A percentile compares a stretch with the other conserved stretches of the same genome.
Evolutionary conservation across 2,329 filamentous ascomycete species (phyloP).

Genomic region (Ophiocordyceps unilateralis): DNA sequence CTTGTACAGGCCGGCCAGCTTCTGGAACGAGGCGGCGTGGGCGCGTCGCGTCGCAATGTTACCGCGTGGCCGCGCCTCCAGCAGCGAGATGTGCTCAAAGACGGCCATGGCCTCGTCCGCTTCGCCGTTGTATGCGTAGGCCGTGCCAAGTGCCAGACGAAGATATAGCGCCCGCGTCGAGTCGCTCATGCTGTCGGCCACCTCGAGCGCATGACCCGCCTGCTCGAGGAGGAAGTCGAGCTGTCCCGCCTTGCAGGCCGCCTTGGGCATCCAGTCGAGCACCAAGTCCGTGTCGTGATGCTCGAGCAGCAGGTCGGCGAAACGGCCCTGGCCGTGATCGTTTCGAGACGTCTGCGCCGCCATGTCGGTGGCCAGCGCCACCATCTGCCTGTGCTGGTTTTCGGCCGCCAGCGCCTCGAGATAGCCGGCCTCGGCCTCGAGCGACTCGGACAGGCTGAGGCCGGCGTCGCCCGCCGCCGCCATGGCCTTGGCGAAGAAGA

Average conservation of each 20-base stretch:
- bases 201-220: slow-evolving; percentile 14
- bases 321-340: slow-evolving; percentile 9
- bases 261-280: slow-evolving; percentile 23
- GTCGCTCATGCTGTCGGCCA: slow-evolving; percentile 17
- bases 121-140: slow-evolving; percentile 17
- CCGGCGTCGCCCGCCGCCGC: slow-evolving; percentile 9
- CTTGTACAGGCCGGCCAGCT: slow-evolving; percentile 20
- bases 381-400: slow-evolving; percentile 17
- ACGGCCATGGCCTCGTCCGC: slow-evolving; percentile 16
- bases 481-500: slow-evolving; percentile 20
- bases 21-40: slow-evolving; percentile 22
- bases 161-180: slow-evolving; percentile 20
- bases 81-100: slow-evolving; percentile 18
- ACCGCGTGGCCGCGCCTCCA: slow-evolving; percentile 20
- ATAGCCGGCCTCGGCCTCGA: slow-evolving; percentile 20
- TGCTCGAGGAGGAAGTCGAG: slow-evolving; percentile 13
- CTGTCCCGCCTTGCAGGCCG: slow-evolving; percentile 17
- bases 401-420: slow-evolving; percentile 18
- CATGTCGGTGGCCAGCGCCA: slow-evolving; percentile 17
- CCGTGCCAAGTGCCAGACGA: slow-evolving; percentile 17
- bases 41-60: slow-evolving; percentile 21
- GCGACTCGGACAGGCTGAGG: slow-evolving; percentile 14
- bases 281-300: slow-evolving; percentile 16
- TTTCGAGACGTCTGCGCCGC: slow-evolving; percentile 9
- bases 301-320: slow-evolving; percentile 18